A percentile compares a stretch with the other conserved stretches of the same genome.
These are phyloP conservation scores for Prinsepia uniflora DNA, from an alignment of 306 rosid genomes.

Conservation along the genomic window DNA sequence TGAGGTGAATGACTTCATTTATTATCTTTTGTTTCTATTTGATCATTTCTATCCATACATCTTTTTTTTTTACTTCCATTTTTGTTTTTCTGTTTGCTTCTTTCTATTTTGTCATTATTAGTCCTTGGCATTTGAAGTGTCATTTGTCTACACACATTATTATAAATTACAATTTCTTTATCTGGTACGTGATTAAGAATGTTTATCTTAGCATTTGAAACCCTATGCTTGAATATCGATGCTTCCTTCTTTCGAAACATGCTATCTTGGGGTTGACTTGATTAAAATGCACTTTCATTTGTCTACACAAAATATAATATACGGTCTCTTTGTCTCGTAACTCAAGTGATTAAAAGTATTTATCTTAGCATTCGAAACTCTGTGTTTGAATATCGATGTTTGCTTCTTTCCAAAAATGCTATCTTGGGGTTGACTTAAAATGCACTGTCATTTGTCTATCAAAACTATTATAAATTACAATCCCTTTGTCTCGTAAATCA, in stretches of 20 bases:
- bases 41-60: slow-evolving; percentile 12
- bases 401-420: background rate
- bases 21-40: slow-evolving; percentile 31
- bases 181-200: too few species aligned
- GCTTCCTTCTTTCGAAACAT: background rate
- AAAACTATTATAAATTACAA: too few species aligned
- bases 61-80: slow-evolving; percentile 6
- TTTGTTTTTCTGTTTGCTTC: background rate
- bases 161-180: too few species aligned
- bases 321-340: too few species aligned
- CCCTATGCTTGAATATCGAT: too few species aligned
- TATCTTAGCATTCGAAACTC: too few species aligned
- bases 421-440: background rate
- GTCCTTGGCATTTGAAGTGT: slow-evolving; percentile 2
- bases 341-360: too few species aligned
- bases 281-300: slow-evolving; percentile 1
- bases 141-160: background rate
- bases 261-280: slow-evolving; percentile 7
- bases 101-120: slow-evolving; percentile 14
- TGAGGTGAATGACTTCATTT: slow-evolving; percentile 71
- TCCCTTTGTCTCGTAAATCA: too few species aligned
- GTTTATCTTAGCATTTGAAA: too few species aligned
- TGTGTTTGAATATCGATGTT: too few species aligned
- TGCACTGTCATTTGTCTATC: background rate
- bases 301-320: too few species aligned